Base-by-base conservation (phyloP, 1,284 basidiomycete genomes). In the Austroboletus novae-zelandiae region DNA sequence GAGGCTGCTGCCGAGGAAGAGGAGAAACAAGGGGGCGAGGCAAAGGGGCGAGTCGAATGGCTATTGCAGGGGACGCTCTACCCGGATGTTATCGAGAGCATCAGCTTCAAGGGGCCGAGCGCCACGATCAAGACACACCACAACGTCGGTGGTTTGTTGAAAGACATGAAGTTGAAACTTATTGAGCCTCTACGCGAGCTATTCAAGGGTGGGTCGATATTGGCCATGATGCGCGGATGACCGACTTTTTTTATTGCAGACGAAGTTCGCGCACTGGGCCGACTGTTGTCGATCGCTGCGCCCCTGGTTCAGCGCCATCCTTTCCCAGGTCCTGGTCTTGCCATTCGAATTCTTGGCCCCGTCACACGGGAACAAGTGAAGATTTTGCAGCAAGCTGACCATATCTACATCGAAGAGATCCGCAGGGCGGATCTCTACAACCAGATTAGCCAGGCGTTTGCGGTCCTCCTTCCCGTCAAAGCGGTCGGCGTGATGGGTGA, bases 111-210 rank as follows among this genome's bases (percentile, higher is more conserved):
- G 74, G 97, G 97, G 4, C 97, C 97, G 2, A 94, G 90, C 59
- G 97, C 97, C 41, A 99, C 96, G 15, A 99, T 99, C 79, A 99
- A 99, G 80, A 98, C 97, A 9, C 97, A 99, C 69, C 97, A 99
- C 72, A 99, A 99, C 63, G 97, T 99, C 56, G 97, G 97, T 30
- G 97, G 97, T 10, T 76, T 99, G 42, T 76, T 99, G 54, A 92
- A 91, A 65, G 89, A 99, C 70, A 99, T 99, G 97, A 98, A 97
- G 73, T 80, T 99, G 59, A 99, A 99, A 76, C 80, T 99, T 40
- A 98, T 99, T 59, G 97, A 99, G 74, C 97, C 97, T 35, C 76
- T 99, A 42, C 81, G 97, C 35, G 97, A 99, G 75, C 79, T 99
- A 23, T 99, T 99, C 84, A 99, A 99, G 79, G 94, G 94, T 91